These are phyloP conservation scores for Podaxis sp. DNA, from an alignment of 768 basidiomycete genomes.

Conservation along the genomic window DNA sequence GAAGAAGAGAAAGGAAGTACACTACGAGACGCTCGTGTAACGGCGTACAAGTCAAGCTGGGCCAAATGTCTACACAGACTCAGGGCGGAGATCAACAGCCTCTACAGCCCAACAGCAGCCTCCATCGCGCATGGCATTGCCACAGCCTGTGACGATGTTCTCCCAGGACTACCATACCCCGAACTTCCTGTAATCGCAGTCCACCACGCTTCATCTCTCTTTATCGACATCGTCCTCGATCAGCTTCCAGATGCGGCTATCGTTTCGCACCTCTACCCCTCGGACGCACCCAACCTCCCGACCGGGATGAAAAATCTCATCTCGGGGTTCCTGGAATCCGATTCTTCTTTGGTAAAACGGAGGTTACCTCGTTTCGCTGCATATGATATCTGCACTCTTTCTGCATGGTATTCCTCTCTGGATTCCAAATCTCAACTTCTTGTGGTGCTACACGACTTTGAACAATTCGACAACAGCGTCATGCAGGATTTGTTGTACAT, in stretches of 20 bases:
- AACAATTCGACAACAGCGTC: conserved; percentile 58
- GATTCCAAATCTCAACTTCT: conserved; percentile 43
- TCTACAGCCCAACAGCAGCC: conserved; percentile 46
- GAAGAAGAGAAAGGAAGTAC: neutral
- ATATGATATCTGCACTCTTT: conserved; percentile 58
- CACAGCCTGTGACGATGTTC: conserved; percentile 36
- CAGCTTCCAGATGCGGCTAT: conserved; percentile 36
- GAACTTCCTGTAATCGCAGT: conserved; percentile 61
- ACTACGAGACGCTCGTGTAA: conserved; percentile 27
- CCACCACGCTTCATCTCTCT: conserved; percentile 43
- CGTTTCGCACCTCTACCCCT: conserved; percentile 47
- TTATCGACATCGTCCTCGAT: conserved; percentile 42
- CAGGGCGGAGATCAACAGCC: conserved; percentile 42
- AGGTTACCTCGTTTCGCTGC: conserved; percentile 44
- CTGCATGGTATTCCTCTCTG: conserved; percentile 48
- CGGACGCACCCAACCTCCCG: conserved; percentile 49
- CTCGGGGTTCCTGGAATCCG: conserved; percentile 40
- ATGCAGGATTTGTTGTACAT: conserved; percentile 70
- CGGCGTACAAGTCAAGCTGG: conserved; percentile 57
- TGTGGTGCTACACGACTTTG: conserved; percentile 69
- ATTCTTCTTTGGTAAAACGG: conserved; percentile 23
- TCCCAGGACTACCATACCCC: conserved; percentile 53
- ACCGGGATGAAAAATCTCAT: conserved; percentile 54
- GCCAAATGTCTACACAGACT: conserved; percentile 50
- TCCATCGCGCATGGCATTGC: conserved; percentile 39